phyloP scores from a whole-genome alignment of 495 filamentous ascomycete genomes.

The Glarea lozoyensis region DNA sequence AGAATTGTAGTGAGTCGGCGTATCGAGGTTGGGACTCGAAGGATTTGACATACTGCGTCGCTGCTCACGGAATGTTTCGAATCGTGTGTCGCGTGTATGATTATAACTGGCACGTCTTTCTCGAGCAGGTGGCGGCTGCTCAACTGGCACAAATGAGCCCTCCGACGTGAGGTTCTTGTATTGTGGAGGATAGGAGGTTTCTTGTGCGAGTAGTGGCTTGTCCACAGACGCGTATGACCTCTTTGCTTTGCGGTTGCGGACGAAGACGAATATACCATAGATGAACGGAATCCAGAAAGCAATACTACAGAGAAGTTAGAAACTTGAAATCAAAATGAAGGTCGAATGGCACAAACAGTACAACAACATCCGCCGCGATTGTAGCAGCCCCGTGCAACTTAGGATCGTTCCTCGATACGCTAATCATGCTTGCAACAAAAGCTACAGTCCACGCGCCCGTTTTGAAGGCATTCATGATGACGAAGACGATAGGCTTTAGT shows the following conservation, averaged over 20 bases:
- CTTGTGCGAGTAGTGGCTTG: neutral
- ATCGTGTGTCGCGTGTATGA: constrained; percentile 10
- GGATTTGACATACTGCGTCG: neutral
- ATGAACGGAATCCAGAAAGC: constrained; percentile 24
- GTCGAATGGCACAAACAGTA: constrained; percentile 14
- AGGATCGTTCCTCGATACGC: neutral
- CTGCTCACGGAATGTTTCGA: constrained; percentile 1
- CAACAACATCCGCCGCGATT: constrained; percentile 7
- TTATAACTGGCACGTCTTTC: constrained; percentile 8
- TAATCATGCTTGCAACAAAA: constrained; percentile 19
- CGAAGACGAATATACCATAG: constrained; percentile 27
- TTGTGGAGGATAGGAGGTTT: constrained; percentile 7
- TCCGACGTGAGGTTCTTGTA: constrained; percentile 1
- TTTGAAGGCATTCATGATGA: constrained; percentile 26
- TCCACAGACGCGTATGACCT: constrained; percentile 14
- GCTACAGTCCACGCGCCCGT: constrained; percentile 20
- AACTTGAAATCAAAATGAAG: neutral
- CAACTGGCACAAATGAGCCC: neutral
- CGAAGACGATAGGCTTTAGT: constrained; percentile 21
- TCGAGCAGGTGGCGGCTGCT: neutral
- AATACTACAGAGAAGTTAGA: constrained; percentile 11
- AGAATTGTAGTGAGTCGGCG: neutral
- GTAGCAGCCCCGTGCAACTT: constrained; percentile 1
- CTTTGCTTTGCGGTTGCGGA: constrained; percentile 20
- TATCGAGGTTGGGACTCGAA: neutral